These are phyloP conservation scores for Ilex asprella DNA, from an alignment of 257 asterid species.

Conservation along the genomic window DNA sequence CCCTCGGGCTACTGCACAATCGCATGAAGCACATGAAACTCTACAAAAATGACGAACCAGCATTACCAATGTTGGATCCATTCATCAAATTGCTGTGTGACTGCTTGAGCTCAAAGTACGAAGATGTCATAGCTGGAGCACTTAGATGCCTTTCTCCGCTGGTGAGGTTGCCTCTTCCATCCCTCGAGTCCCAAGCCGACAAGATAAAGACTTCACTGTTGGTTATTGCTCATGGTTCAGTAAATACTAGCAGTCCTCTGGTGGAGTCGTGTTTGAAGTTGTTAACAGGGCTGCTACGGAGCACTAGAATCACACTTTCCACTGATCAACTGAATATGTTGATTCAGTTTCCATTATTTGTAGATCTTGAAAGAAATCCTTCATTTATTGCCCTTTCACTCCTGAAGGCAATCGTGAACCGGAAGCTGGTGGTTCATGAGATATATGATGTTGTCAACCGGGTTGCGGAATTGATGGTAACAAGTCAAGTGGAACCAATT, in stretches of 20 bases:
- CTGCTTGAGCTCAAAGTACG: slow-evolving; percentile 76
- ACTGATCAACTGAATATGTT: slow-evolving; percentile 71
- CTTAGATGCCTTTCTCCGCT: slow-evolving; percentile 63
- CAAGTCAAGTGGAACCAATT: slow-evolving; percentile 71
- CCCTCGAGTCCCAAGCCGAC: slow-evolving; percentile 62
- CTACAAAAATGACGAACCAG: slow-evolving; percentile 36
- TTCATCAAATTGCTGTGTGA: slow-evolving; percentile 55
- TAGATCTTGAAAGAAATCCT: slow-evolving; percentile 78
- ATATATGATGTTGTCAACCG: slow-evolving; percentile 64
- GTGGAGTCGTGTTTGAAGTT: slow-evolving; percentile 75
- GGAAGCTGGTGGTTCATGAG: slow-evolving; percentile 75
- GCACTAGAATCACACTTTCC: slow-evolving; percentile 64
- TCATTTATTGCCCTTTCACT: slow-evolving; percentile 71
- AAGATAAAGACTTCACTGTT: slow-evolving; percentile 66
- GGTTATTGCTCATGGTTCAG: slow-evolving; percentile 70
- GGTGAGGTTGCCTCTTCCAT: slow-evolving; percentile 70
- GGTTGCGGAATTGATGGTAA: slow-evolving; percentile 79
- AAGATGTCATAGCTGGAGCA: slow-evolving; percentile 54
- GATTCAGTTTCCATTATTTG: slow-evolving; percentile 77
- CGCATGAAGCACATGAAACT: slow-evolving; percentile 57
- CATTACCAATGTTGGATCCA: slow-evolving; percentile 64
- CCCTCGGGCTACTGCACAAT: slow-evolving; percentile 70
- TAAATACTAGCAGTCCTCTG: slow-evolving; percentile 49
- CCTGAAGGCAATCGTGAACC: slow-evolving; percentile 67
- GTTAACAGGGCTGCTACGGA: slow-evolving; percentile 61